Evolutionary conservation across 768 basidiomycete species (phyloP).

Genomic region (Mycena olivaceomarginata): DNA sequence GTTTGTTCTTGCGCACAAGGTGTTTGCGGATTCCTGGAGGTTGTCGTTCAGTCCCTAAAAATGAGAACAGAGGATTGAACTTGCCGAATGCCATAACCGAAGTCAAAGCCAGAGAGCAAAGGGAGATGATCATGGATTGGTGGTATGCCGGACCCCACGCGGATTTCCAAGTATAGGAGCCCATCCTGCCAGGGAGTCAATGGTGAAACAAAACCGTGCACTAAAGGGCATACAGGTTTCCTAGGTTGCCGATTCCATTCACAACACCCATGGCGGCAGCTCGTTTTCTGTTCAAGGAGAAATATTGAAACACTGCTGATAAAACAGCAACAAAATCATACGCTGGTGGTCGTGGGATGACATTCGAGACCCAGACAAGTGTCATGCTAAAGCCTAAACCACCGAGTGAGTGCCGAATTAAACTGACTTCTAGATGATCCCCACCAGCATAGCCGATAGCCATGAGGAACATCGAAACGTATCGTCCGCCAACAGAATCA

Average conservation of each 20-base stretch:
- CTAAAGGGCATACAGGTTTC: conserved; percentile 67
- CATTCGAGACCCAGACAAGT: conserved; percentile 79
- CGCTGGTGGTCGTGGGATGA: conserved; percentile 76
- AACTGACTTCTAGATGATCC: conserved; percentile 45
- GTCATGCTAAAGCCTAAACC: conserved; percentile 65
- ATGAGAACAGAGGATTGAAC: neutral
- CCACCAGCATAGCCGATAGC: conserved; percentile 68
- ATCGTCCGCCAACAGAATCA: conserved; percentile 70
- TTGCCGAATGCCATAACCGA: conserved; percentile 53
- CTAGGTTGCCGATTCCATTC: conserved; percentile 74
- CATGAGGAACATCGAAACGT: conserved; percentile 81
- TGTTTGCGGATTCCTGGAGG: conserved; percentile 64
- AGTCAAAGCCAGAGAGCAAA: conserved; percentile 44
- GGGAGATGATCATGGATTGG: conserved; percentile 74
- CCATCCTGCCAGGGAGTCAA: conserved; percentile 63
- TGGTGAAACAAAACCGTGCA: too few relatives aligned
- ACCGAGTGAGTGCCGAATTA: neutral
- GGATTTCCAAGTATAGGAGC: conserved; percentile 77
- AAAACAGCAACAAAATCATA: conserved; percentile 46
- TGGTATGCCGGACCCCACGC: conserved; percentile 80
- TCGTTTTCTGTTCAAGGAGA: conserved; percentile 58
- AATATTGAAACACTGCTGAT: neutral
- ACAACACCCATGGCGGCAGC: conserved; percentile 78
- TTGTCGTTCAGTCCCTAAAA: neutral
- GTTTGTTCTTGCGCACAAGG: conserved; percentile 70